Evolutionary conservation across 2,329 filamentous ascomycete genomes (phyloP), one percentile per base, ranked within the genome.

Genomic region (Blastomyces parvus): DNA sequence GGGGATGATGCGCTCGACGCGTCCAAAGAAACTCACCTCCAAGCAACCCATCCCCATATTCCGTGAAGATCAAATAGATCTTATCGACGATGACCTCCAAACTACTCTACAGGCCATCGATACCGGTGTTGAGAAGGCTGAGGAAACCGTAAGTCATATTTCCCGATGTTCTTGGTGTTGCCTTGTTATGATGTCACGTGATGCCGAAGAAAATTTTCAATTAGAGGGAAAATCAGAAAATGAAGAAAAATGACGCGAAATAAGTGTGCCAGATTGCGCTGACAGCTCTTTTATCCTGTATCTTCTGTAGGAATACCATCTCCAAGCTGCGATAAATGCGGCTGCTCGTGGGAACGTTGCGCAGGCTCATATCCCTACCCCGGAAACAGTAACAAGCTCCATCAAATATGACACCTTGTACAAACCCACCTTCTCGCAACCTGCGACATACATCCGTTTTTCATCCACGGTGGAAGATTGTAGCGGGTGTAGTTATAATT

Each of bases 381-480:
- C 85, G 65, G 85, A 88, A 70, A 85, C 84, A 66, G 79, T 83
- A 67, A 77, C 81, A 70, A 84, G 83, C 76, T 81, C 79, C 67
- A 81, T 93, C 77, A 85, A 90, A 77, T 99, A 97, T 87, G 90
- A 95, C 77, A 85, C 88, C 71, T 84, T 97, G 70, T 97, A 97
- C 74, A 85, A 88, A 59, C 86, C 84, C 67, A 80, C 82, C 64
- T 97, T 93, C 78, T 84, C 87, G 71, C 88, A 95, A 76, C 91
- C 94, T 61, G 86, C 88, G 66, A 94, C 92, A 66, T 97, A 97
- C 78, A 96, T 99, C 74, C 91, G 93, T 68, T 97, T 96, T 79
- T 97, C 94, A 67, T 93, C 96, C 69, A 99, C 94, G 2, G 93
- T 99, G 66, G 94, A 99, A 78, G 94, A 99, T 77, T 96, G 89